Conservation (phyloP, 441 rosid species). For the Euphorbia corollata region DNA sequence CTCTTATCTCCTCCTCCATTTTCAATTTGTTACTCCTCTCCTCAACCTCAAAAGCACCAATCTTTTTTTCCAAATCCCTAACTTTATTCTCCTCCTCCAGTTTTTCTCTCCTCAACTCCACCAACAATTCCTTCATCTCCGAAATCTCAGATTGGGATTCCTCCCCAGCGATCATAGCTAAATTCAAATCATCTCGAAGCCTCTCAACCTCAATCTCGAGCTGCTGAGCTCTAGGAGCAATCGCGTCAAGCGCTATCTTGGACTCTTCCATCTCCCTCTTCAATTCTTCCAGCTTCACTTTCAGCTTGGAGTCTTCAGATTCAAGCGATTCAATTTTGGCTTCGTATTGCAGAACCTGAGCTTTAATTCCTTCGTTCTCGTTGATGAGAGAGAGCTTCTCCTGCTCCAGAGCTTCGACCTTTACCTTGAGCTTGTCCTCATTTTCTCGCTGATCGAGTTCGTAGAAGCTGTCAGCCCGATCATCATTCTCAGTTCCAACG, state of each 20-base stretch:
- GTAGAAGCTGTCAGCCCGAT: slow-evolving; percentile 34
- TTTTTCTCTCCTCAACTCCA: slow-evolving; percentile 45
- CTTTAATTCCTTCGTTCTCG: slow-evolving; percentile 37
- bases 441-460: slow-evolving; percentile 29
- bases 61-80: slow-evolving; percentile 62
- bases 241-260: slow-evolving; percentile 20
- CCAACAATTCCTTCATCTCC: slow-evolving; percentile 38
- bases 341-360: slow-evolving; percentile 26
- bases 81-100: slow-evolving; percentile 44
- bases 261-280: slow-evolving; percentile 41
- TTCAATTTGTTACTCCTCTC: slow-evolving; percentile 53
- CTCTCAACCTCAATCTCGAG: slow-evolving; percentile 49
- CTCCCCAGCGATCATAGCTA: slow-evolving; percentile 37
- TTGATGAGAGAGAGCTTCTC: slow-evolving; percentile 36
- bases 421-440: slow-evolving; percentile 28
- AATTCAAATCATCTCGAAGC: slow-evolving; percentile 58
- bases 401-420: slow-evolving; percentile 39
- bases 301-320: slow-evolving; percentile 31
- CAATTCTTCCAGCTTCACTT: slow-evolving; percentile 33
- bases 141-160: slow-evolving; percentile 38
- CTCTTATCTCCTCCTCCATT: slow-evolving; percentile 53
- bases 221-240: too few species aligned
- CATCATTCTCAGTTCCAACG: slow-evolving; percentile 17
- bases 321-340: slow-evolving; percentile 37
- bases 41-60: slow-evolving; percentile 46